Conservation (phyloP, 2,329 filamentous ascomycete species). For the Acephala macrosclerotiorum region DNA sequence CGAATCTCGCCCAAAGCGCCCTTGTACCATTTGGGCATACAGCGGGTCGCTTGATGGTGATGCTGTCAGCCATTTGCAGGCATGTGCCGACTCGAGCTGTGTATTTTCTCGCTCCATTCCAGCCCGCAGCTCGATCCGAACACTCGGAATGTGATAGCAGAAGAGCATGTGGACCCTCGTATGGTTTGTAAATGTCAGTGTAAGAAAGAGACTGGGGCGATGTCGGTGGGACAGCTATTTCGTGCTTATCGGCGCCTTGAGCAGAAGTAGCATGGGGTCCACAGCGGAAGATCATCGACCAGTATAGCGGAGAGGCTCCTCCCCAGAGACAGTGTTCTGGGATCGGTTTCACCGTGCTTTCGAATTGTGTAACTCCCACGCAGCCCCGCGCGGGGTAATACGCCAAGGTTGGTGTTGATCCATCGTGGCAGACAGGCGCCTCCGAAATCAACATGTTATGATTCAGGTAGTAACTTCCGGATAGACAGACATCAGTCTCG, state of each 20-base stretch:
- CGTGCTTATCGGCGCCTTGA: conserved; percentile 19
- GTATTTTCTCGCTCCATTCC: neutral
- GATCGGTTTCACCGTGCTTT: conserved; percentile 5
- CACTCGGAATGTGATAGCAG: neutral
- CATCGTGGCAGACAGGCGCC: conserved; percentile 22
- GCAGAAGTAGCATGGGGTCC: neutral
- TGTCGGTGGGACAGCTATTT: conserved; percentile 18
- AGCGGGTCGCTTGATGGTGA: conserved; percentile 22
- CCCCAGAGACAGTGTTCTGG: conserved; percentile 18
- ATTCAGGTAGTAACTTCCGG: conserved; percentile 25
- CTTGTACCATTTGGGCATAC: conserved; percentile 29
- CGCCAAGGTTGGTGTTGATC: conserved; percentile 20
- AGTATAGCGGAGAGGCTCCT: conserved; percentile 14
- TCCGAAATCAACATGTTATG: conserved; percentile 24
- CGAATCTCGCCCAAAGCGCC: conserved; percentile 27
- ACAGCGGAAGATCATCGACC: conserved; percentile 30
- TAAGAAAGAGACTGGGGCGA: neutral
- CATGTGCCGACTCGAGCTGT: conserved; percentile 26
- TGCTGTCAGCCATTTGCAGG: conserved; percentile 11
- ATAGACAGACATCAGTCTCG: conserved; percentile 23
- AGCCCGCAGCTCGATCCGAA: neutral
- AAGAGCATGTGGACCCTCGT: neutral
- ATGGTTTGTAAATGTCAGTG: neutral
- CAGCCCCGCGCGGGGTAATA: conserved; percentile 19
- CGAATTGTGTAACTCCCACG: conserved; percentile 11